Percentiles rank a stretch among this genome's conserved stretches.
These are phyloP conservation scores for Leishmania braziliensis DNA, from an alignment of 208 protist genomes.

Conservation along the genomic window DNA sequence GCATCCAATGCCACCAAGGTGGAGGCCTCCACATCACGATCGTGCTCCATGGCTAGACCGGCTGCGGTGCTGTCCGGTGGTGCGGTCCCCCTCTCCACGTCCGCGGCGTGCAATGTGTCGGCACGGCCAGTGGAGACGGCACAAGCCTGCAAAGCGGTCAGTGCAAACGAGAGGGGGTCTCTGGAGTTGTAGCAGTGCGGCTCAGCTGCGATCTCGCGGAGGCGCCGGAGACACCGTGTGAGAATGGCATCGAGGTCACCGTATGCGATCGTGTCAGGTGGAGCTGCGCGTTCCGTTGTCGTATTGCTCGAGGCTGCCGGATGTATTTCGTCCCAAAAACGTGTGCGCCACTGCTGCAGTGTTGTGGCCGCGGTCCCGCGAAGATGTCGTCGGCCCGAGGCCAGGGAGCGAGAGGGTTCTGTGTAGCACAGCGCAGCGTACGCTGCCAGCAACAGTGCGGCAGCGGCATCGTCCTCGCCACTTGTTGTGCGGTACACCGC, in stretches of 20 bases:
- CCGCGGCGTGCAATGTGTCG: not conserved
- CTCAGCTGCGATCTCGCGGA: slow-evolving; percentile 2
- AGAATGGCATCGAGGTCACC: not conserved
- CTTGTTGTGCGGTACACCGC: slow-evolving; percentile 13
- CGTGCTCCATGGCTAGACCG: slow-evolving; percentile 17
- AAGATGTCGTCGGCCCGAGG: not conserved
- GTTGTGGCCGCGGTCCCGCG: not conserved
- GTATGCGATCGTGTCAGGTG: not conserved
- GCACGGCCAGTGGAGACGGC: not conserved
- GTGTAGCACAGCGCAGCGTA: slow-evolving; percentile 24
- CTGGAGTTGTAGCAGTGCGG: not conserved
- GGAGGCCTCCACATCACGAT: slow-evolving; percentile 16
- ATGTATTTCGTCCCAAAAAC: slow-evolving; percentile 7
- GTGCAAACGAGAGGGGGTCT: not conserved
- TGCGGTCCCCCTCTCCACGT: slow-evolving; percentile 18
- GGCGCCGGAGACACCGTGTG: not conserved
- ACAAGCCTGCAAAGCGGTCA: not conserved
- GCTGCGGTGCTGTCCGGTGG: slow-evolving; percentile 18
- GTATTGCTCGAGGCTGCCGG: not conserved
- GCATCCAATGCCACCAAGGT: slow-evolving; percentile 18
- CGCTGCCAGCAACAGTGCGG: slow-evolving; percentile 11
- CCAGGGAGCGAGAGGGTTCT: not conserved
- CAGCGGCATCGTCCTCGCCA: slow-evolving; percentile 2
- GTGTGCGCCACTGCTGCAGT: slow-evolving; percentile 11
- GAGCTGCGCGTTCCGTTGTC: no score